phyloP scores from a whole-genome alignment of 176 grass and related monocot genomes.

The Bromus sterilis region DNA sequence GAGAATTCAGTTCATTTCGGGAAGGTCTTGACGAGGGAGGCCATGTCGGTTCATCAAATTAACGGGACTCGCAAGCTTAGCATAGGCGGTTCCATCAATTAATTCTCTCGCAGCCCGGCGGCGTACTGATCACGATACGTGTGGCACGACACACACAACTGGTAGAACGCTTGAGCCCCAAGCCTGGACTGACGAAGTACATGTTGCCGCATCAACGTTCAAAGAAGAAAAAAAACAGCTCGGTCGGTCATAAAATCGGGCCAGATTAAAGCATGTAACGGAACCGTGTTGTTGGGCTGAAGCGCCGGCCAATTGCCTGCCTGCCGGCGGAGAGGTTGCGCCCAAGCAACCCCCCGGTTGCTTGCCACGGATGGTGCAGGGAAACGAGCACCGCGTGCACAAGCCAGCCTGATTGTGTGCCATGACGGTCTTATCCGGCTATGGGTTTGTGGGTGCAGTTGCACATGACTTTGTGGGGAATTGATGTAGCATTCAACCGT shows the following conservation, averaged over 20 bases:
- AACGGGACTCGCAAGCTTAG: too few species aligned
- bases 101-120: too few species aligned
- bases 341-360: background rate
- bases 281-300: too few species aligned
- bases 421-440: background rate
- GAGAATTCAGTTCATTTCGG: background rate
- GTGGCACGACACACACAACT: too few species aligned
- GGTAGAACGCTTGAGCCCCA: background rate
- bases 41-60: background rate
- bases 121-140: too few species aligned
- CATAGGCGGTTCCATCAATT: too few species aligned
- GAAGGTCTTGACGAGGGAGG: background rate
- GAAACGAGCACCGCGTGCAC: background rate
- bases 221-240: too few species aligned
- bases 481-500: background rate
- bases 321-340: background rate
- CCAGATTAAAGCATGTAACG: too few species aligned
- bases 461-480: background rate
- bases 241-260: too few species aligned
- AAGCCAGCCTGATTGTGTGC: background rate
- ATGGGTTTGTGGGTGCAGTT: too few species aligned
- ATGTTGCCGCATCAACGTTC: background rate
- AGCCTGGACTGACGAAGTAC: too few species aligned
- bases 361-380: conserved; percentile 27
- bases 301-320: background rate